Conservation (phyloP, 2,329 filamentous ascomycete genomes). For the Talaromyces sp. region DNA sequence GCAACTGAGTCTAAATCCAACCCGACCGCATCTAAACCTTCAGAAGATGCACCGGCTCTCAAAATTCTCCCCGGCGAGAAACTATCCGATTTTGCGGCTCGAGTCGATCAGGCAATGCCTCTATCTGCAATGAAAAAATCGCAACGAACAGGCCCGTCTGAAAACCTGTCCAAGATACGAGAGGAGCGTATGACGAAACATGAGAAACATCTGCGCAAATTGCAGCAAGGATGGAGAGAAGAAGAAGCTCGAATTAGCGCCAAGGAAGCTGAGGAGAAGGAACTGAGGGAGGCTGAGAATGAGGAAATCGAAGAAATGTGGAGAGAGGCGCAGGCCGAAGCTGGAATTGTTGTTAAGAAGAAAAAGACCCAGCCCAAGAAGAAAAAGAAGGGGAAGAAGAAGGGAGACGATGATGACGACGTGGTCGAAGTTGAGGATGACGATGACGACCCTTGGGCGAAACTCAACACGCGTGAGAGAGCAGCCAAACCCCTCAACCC, state of each 20-base stretch:
- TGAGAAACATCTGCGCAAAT: constrained; percentile 69
- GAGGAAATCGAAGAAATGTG: constrained; percentile 65
- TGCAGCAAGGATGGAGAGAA: constrained; percentile 58
- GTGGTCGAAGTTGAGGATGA: constrained; percentile 49
- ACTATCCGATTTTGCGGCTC: constrained; percentile 73
- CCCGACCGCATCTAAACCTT: neutral
- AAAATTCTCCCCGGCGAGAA: constrained; percentile 81
- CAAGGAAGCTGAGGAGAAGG: constrained; percentile 73
- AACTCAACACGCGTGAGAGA: constrained; percentile 59
- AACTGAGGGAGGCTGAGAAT: constrained; percentile 71
- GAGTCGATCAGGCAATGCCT: constrained; percentile 81
- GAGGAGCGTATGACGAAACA: constrained; percentile 71
- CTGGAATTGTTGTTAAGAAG: constrained; percentile 50
- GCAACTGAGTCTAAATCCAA: neutral
- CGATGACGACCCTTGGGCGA: constrained; percentile 74
- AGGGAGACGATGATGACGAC: constrained; percentile 32
- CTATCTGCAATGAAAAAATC: constrained; percentile 67
- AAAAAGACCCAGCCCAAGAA: constrained; percentile 37
- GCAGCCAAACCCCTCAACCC: constrained; percentile 36
- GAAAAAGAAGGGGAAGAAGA: constrained; percentile 43
- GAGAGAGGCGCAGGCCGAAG: constrained; percentile 59
- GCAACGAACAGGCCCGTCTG: constrained; percentile 24
- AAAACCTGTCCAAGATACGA: constrained; percentile 31
- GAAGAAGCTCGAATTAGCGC: constrained; percentile 59
- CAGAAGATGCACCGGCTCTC: constrained; percentile 38